Evolutionary conservation across 495 filamentous ascomycete species (phyloP), one percentile per base, ranked within the genome.

Genomic region (Penicillium cosmopolitanum): DNA sequence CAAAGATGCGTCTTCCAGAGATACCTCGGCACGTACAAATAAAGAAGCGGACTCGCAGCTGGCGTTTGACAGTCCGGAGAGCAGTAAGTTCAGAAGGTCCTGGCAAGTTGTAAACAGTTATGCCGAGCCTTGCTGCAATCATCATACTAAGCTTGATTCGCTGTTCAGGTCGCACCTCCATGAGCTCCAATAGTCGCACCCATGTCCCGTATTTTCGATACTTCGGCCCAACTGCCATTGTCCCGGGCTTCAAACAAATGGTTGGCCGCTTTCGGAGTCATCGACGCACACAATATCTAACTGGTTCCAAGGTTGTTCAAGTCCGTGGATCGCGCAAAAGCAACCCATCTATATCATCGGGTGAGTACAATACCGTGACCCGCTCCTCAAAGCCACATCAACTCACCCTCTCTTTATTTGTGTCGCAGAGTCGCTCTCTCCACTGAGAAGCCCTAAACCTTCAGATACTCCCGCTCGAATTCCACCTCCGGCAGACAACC

Each of bases 171-270:
- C 72, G 76, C 15, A 77, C 76, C n/a, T 77, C 76, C 36, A 28
- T 78, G 34, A 76, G 75, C 66, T 74, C 75, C 21, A 61, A 58
- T 11, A 66, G 66, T 52, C 71, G 87, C 77, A 77, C 88, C 61
- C 88, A 90, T 53, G 89, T 94, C 55, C 91, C 91, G 2, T 96
- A 92, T 69, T 96, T 94, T 69, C 78, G 91, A 46, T 96, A 93
- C 67, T 93, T 94, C 68, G 91, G 91, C 0, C 90, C 90, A 1
- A 96, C 91, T 3, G 91, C 91, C 57, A 96, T 96, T 64, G 89
- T 93, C 36, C 91, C 91, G 3, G 91, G 91, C n/a, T 94, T 91
- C 73, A 96, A 94, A 71, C 89, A 93, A 67, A 93, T 94, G 88
- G 88, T 95, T 58, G 35, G 55, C 42, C 4, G 63, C 25, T 52